phyloP scores from a whole-genome alignment of 2,329 filamentous ascomycete genomes.

The Colletotrichum euphorbiae region DNA sequence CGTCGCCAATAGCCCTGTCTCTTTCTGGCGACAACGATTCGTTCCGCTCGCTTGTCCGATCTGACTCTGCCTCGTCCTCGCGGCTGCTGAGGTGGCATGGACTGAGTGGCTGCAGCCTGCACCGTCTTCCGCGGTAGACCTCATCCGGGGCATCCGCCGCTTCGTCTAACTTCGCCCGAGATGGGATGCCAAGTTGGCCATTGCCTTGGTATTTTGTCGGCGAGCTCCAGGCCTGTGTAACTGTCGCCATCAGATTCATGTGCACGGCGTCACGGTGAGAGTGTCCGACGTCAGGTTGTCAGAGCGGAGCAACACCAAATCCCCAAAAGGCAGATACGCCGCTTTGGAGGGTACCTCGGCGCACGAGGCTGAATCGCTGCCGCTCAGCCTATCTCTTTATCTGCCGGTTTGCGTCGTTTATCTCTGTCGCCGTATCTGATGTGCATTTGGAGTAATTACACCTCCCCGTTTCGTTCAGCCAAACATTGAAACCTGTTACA shows the following conservation, averaged over 20 bases:
- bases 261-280: background rate
- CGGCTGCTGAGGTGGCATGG: conserved; percentile 27
- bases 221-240: conserved; percentile 15
- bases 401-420: conserved; percentile 9
- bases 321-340: background rate
- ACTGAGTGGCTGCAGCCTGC: conserved; percentile 20
- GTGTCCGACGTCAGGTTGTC: background rate
- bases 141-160: conserved; percentile 31
- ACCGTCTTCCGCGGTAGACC: conserved; percentile 14
- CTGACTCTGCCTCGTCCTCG: conserved; percentile 9
- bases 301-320: background rate
- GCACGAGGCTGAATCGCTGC: conserved; percentile 7
- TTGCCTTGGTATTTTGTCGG: conserved; percentile 14
- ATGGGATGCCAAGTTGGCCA: conserved; percentile 20
- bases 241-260: conserved; percentile 3
- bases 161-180: conserved; percentile 7
- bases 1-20: conserved; percentile 17
- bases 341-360: conserved; percentile 14
- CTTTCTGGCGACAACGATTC: conserved; percentile 17
- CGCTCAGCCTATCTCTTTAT: conserved; percentile 9
- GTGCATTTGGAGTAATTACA: conserved; percentile 14
- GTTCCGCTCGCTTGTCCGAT: conserved; percentile 12
- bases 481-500: background rate
- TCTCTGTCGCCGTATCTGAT: conserved; percentile 30
- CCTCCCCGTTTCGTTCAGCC: background rate